These are phyloP conservation scores for Paramecium sexaurelia DNA, from an alignment of 73 alveolate species.

Conservation along the genomic window DNA sequence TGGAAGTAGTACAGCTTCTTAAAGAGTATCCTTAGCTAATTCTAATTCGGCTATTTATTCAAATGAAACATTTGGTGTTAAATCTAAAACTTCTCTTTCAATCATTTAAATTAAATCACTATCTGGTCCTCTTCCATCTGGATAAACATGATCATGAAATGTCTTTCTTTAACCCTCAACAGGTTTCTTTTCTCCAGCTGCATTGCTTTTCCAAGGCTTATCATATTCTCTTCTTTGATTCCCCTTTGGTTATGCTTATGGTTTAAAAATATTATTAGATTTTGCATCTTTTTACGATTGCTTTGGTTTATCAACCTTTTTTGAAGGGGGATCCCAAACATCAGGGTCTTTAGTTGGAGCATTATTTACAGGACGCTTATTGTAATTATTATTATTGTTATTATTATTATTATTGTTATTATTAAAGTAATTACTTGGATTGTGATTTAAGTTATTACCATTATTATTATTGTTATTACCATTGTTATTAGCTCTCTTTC, in stretches of 20 bases:
- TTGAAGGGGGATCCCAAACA: slow-evolving; percentile 70
- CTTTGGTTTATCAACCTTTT: slow-evolving; percentile 17
- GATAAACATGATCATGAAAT: slow-evolving; percentile 64
- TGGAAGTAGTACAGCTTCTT: slow-evolving; percentile 97
- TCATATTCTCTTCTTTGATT: slow-evolving; percentile 53
- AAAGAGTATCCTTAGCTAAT: slow-evolving; percentile 93
- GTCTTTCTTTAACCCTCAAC: slow-evolving; percentile 45
- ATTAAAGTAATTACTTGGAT: not conserved
- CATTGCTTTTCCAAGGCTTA: slow-evolving; percentile 57
- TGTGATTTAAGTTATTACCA: not conserved
- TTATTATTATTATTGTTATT: not conserved
- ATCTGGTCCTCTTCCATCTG: slow-evolving; percentile 73
- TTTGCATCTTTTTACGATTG: slow-evolving; percentile 7
- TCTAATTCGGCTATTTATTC: slow-evolving; percentile 99
- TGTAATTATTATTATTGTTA: not conserved
- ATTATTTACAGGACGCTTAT: not conserved
- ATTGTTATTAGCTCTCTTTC: not conserved
- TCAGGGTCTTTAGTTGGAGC: slow-evolving; percentile 60
- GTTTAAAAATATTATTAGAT: slow-evolving; percentile 7
- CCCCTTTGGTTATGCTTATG: not conserved
- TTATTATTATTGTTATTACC: not conserved
- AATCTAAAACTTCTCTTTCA: slow-evolving; percentile 93
- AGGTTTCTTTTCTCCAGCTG: slow-evolving; percentile 41
- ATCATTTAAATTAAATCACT: slow-evolving; percentile 88
- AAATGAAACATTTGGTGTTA: slow-evolving; percentile 89